Conservation (phyloP, 2,329 filamentous ascomycete genomes). For the Diplodia corticola region DNA sequence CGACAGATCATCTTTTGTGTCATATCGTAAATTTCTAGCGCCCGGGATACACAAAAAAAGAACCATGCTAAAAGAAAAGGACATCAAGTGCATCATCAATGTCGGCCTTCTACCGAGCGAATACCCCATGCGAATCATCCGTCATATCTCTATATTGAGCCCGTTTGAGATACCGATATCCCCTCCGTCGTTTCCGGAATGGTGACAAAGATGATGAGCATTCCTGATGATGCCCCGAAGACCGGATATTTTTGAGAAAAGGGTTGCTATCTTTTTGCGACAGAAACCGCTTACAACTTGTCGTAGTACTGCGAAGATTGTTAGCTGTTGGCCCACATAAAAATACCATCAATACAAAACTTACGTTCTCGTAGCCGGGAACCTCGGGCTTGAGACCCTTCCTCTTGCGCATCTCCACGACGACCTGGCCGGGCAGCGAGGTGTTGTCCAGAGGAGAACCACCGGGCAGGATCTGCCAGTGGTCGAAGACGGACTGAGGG, state of each 20-base stretch:
- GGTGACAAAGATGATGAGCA: conserved; percentile 38
- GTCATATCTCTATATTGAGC: conserved; percentile 38
- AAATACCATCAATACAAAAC: conserved; percentile 44
- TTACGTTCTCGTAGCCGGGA: conserved; percentile 92
- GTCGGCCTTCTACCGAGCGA: conserved; percentile 21
- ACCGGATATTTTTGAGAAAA: conserved; percentile 31
- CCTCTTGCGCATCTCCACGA: conserved; percentile 91
- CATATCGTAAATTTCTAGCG: conserved; percentile 27
- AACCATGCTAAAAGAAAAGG: conserved; percentile 26
- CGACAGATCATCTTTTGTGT: conserved; percentile 19
- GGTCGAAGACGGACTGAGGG: conserved; percentile 98
- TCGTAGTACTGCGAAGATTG: conserved; percentile 77
- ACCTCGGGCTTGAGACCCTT: conserved; percentile 99
- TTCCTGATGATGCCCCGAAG: conserved; percentile 38
- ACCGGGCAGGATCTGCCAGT: conserved; percentile 96
- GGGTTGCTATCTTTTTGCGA: conserved; percentile 47
- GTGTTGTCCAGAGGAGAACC: conserved; percentile 84
- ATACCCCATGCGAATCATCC: conserved; percentile 28
- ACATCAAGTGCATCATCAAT: conserved; percentile 23
- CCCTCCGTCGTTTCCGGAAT: conserved; percentile 21
- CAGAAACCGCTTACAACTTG: conserved; percentile 77
- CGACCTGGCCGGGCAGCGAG: conserved; percentile 79
- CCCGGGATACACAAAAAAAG: conserved; percentile 27
- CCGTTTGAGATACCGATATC: conserved; percentile 32
- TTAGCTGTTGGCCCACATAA: conserved; percentile 42